Evolutionary conservation across 495 filamentous ascomycete species (phyloP).

Genomic region (Neurospora terricola): DNA sequence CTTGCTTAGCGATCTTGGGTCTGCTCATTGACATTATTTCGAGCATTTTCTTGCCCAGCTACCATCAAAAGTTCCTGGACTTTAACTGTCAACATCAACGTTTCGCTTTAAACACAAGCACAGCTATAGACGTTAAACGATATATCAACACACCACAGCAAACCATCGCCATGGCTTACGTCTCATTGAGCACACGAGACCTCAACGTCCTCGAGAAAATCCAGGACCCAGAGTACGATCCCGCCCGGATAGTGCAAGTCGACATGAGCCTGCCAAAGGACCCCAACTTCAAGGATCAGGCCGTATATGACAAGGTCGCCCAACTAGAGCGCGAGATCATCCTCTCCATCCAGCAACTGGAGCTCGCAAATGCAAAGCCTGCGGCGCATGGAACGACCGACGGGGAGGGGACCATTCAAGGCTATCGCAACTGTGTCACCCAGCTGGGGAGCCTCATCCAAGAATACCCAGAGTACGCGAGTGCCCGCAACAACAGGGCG

Average conservation of each 20-base stretch:
- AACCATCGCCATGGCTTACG: conserved; percentile 31
- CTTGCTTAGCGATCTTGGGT: not conserved
- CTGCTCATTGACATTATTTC: not conserved
- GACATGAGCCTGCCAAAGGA: conserved; percentile 50
- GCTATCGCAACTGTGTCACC: conserved; percentile 31
- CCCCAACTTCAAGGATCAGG: conserved; percentile 39
- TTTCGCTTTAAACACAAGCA: not conserved
- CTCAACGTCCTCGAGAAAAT: conserved; percentile 63
- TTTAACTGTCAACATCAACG: not conserved
- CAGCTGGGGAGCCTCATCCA: conserved; percentile 45
- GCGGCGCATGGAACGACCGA: conserved; percentile 15
- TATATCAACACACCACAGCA: not conserved
- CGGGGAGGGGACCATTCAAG: conserved; percentile 13
- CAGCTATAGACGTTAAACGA: not conserved
- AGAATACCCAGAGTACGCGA: conserved; percentile 57
- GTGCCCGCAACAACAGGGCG: conserved; percentile 66
- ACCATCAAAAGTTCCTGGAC: not conserved
- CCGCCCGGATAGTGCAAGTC: conserved; percentile 41
- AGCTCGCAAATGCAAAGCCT: conserved; percentile 34
- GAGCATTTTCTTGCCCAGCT: not conserved
- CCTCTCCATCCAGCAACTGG: conserved; percentile 36
- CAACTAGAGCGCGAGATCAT: conserved; percentile 39
- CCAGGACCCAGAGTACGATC: conserved; percentile 67
- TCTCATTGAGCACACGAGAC: conserved; percentile 58
- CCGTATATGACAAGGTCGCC: conserved; percentile 27